Conservation (phyloP, 2,329 filamentous ascomycete genomes). For the Fonsecaea pugnacius region DNA sequence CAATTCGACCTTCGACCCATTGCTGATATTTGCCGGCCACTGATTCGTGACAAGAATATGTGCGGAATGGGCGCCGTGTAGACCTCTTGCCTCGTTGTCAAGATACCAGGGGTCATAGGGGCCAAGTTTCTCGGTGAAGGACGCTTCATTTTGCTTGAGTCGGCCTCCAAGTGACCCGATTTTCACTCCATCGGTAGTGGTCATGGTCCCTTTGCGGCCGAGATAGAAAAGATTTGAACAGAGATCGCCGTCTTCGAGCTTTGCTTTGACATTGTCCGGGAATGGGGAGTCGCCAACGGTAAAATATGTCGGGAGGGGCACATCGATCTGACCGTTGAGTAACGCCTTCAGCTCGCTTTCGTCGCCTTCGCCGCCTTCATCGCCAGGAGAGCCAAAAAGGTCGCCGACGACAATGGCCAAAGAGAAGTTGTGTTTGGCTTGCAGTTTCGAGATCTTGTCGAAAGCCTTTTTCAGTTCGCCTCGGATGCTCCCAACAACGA, state of each 20-base stretch:
- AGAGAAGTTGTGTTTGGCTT: slow-evolving; percentile 84
- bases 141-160: slow-evolving; percentile 60
- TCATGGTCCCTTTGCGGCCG: slow-evolving; percentile 82
- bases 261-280: slow-evolving; percentile 71
- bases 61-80: slow-evolving; percentile 75
- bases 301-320: slow-evolving; percentile 90
- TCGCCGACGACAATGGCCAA: slow-evolving; percentile 85
- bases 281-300: slow-evolving; percentile 75
- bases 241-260: slow-evolving; percentile 74
- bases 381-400: slow-evolving; percentile 66
- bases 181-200: slow-evolving; percentile 84
- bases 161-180: slow-evolving; percentile 85
- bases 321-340: slow-evolving; percentile 69
- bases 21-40: slow-evolving; percentile 78
- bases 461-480: slow-evolving; percentile 78
- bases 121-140: slow-evolving; percentile 68
- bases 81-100: slow-evolving; percentile 72
- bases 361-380: slow-evolving; percentile 53
- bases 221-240: slow-evolving; percentile 91
- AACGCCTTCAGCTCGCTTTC: slow-evolving; percentile 65
- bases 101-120: slow-evolving; percentile 79
- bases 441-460: slow-evolving; percentile 76
- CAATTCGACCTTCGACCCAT: slow-evolving; percentile 68
- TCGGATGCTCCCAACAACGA: slow-evolving; percentile 81
- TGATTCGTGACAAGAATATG: slow-evolving; percentile 86